Evolutionary conservation across 257 asterid genomes (phyloP).

Genomic region (Osmanthus fragrans): DNA sequence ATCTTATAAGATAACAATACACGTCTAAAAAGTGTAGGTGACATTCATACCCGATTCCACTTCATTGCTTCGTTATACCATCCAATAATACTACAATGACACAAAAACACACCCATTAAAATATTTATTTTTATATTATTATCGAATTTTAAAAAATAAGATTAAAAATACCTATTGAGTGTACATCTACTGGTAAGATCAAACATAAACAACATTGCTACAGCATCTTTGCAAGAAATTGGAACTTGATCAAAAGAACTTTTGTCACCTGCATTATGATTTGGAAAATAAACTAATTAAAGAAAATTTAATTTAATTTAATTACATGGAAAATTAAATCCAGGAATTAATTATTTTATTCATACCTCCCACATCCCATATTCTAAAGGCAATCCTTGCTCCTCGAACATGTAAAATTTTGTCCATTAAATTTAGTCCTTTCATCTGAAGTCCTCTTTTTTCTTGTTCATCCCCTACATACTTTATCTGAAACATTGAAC

Average conservation of each 20-base stretch:
- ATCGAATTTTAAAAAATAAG: too few relatives aligned
- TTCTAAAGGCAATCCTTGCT: slow-evolving; percentile 76
- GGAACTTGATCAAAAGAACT: slow-evolving; percentile 77
- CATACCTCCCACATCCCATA: slow-evolving; percentile 92
- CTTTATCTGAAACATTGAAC: slow-evolving; percentile 44
- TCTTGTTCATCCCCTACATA: slow-evolving; percentile 83
- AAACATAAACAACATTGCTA: slow-evolving; percentile 83
- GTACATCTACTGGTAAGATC: slow-evolving; percentile 87
- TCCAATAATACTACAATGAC: slow-evolving; percentile 60
- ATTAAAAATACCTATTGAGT: slow-evolving; percentile 45
- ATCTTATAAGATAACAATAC: too few relatives aligned
- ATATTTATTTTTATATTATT: too few relatives aligned
- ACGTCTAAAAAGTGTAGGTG: background rate
- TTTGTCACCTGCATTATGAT: slow-evolving; percentile 50
- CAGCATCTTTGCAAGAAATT: slow-evolving; percentile 88
- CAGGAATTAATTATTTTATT: background rate
- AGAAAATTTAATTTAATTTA: background rate
- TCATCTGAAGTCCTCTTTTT: slow-evolving; percentile 64
- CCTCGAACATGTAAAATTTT: slow-evolving; percentile 64
- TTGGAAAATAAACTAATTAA: background rate
- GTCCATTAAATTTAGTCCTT: slow-evolving; percentile 76
- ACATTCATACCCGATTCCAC: slow-evolving; percentile 73
- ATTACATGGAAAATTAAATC: background rate
- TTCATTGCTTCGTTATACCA: slow-evolving; percentile 83
- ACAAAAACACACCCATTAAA: background rate